Percentiles rank a stretch among this genome's conserved stretches.
Evolutionary conservation across 768 basidiomycete genomes (phyloP).

Genomic region (Mycena venus): DNA sequence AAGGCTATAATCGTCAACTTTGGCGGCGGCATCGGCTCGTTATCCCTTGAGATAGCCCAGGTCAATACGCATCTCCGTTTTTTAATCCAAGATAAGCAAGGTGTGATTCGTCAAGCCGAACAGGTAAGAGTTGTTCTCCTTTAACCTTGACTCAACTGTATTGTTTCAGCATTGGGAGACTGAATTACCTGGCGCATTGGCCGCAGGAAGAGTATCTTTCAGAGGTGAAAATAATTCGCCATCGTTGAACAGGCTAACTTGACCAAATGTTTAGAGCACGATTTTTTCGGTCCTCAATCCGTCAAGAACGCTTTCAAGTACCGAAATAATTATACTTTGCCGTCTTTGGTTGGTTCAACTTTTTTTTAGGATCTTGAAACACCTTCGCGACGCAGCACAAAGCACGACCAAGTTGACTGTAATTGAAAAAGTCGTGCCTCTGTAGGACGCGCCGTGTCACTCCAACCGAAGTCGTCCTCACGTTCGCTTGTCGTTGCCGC

Average conservation of each 20-base stretch:
- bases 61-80: not conserved
- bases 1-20: not conserved
- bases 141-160: not conserved
- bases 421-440: too few species aligned
- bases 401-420: too few species aligned
- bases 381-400: too few species aligned
- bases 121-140: not conserved
- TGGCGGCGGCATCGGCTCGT: constrained; percentile 7
- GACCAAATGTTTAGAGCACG: too few species aligned
- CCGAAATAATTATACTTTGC: too few species aligned
- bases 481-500: too few species aligned
- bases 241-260: not conserved
- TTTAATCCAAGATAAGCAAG: not conserved
- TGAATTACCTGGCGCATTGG: constrained; percentile 35
- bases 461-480: too few species aligned
- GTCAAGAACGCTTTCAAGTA: constrained; percentile 10
- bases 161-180: constrained; percentile 34
- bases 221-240: not conserved
- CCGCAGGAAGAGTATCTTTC: constrained; percentile 1
- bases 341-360: too few species aligned
- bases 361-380: too few species aligned
- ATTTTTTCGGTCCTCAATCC: not conserved
- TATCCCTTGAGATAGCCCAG: not conserved
- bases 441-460: too few species aligned
- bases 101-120: not conserved